Conservation (phyloP, 805 yeast genomes). For the Cyberlindnera lachancei region DNA sequence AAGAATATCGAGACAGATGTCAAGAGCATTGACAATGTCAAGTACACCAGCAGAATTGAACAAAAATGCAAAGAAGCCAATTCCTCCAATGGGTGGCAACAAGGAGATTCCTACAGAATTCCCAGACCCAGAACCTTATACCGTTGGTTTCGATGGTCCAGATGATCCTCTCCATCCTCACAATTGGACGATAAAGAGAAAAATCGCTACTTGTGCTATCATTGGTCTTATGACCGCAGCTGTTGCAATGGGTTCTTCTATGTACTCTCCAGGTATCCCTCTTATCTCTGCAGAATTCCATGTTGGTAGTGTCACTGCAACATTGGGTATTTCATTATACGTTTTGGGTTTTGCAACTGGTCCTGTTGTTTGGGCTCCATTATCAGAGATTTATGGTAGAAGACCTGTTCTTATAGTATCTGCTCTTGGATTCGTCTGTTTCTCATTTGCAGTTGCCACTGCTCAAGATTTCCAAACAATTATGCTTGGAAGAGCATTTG, state of each 20-base stretch:
- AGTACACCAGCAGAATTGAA: slow-evolving; percentile 22
- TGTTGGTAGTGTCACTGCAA: slow-evolving; percentile 61
- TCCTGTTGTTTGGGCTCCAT: slow-evolving; percentile 85
- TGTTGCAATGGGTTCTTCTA: slow-evolving; percentile 76
- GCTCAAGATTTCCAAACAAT: slow-evolving; percentile 73
- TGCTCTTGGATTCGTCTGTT: slow-evolving; percentile 46
- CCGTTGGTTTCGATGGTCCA: slow-evolving; percentile 71
- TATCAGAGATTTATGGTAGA: slow-evolving; percentile 75
- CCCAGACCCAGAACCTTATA: slow-evolving; percentile 60
- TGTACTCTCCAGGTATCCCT: slow-evolving; percentile 57
- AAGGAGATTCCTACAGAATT: slow-evolving; percentile 33
- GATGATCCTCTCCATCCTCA: slow-evolving; percentile 76
- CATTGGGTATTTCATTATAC: slow-evolving; percentile 69
- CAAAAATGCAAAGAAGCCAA: slow-evolving; percentile 27
- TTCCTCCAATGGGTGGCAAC: slow-evolving; percentile 61
- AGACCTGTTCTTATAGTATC: slow-evolving; percentile 51
- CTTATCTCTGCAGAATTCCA: slow-evolving; percentile 44
- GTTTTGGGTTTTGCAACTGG: slow-evolving; percentile 95
- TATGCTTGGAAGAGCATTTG: slow-evolving; percentile 69
- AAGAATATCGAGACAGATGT: slow-evolving; percentile 25
- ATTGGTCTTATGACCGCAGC: slow-evolving; percentile 44
- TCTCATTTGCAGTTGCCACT: slow-evolving; percentile 70
- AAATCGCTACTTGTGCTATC: slow-evolving; percentile 34
- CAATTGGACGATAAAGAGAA: slow-evolving; percentile 56
- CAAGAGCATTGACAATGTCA: slow-evolving; percentile 36